Evolutionary conservation across 2,329 filamentous ascomycete species (phyloP).

Genomic region (Cyphellophora europaea): DNA sequence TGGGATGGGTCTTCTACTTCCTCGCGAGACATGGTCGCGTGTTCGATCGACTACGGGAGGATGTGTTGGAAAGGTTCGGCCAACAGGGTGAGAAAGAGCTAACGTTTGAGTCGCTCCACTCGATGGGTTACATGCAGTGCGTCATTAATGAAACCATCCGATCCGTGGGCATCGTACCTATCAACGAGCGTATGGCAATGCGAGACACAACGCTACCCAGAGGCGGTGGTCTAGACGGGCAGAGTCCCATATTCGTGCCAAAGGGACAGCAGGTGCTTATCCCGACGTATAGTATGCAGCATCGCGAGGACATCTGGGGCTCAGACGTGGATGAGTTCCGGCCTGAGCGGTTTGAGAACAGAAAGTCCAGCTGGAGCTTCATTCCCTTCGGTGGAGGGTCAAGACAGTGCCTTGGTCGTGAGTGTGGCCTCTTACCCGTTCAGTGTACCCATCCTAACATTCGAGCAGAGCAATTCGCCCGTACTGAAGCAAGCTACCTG

Average conservation of each 20-base stretch:
- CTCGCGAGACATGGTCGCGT: conserved; percentile 19
- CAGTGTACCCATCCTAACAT: too few species aligned
- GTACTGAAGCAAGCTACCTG: conserved; percentile 60
- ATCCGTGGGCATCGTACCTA: conserved; percentile 5
- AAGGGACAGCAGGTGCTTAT: conserved; percentile 22
- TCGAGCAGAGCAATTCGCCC: conserved; percentile 63
- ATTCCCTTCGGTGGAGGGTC: conserved; percentile 44
- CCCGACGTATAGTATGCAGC: conserved; percentile 27
- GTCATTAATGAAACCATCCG: conserved; percentile 16
- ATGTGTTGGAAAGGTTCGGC: conserved; percentile 2
- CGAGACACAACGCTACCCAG: conserved; percentile 18
- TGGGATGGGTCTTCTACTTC: conserved; percentile 23
- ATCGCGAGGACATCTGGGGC: conserved; percentile 24
- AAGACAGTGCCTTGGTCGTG: conserved; percentile 49
- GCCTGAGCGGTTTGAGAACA: conserved; percentile 11
- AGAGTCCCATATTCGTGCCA: conserved; percentile 22
- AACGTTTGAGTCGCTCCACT: conserved; percentile 45
- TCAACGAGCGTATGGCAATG: conserved; percentile 7
- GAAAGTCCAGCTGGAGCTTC: conserved; percentile 37
- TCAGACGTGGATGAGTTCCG: conserved; percentile 9
- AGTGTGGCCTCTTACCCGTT: conserved; percentile 1
- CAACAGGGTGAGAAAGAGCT: conserved; percentile 1
- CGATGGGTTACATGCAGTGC: conserved; percentile 49
- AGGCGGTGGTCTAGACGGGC: conserved; percentile 18
- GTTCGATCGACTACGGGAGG: conserved; percentile 2